Evolutionary conservation across 2,329 filamentous ascomycete species (phyloP).

Genomic region (Stachybotrys echinatus): DNA sequence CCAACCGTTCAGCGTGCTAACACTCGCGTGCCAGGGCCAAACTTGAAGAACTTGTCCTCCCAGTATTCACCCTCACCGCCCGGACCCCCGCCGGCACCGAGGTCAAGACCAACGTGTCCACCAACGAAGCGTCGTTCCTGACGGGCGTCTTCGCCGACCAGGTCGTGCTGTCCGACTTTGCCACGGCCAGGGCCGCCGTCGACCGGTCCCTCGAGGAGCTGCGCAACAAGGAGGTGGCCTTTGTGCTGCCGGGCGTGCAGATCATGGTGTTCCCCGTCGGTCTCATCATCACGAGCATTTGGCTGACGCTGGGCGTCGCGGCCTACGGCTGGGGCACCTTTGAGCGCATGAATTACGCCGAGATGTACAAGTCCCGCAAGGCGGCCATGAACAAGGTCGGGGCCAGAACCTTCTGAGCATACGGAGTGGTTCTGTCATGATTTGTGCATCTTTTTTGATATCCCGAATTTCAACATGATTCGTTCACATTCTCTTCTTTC

Average conservation of each 20-base stretch:
- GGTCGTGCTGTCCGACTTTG: slow-evolving; percentile 45
- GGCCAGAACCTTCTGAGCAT: neutral
- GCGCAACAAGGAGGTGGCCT: slow-evolving; percentile 51
- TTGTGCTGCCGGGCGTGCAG: slow-evolving; percentile 63
- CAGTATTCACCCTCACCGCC: slow-evolving; percentile 62
- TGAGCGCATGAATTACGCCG: slow-evolving; percentile 60
- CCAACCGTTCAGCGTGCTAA: too few species aligned
- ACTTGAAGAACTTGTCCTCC: slow-evolving; percentile 61
- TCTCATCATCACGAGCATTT: slow-evolving; percentile 59
- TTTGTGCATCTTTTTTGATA: neutral
- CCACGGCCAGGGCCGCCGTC: slow-evolving; percentile 44
- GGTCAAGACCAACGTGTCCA: slow-evolving; percentile 60
- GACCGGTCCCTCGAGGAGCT: slow-evolving; percentile 39
- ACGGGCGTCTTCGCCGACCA: slow-evolving; percentile 62
- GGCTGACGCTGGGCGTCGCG: slow-evolving; percentile 51
- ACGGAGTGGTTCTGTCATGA: too few species aligned
- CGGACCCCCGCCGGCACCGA: slow-evolving; percentile 41
- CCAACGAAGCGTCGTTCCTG: slow-evolving; percentile 67
- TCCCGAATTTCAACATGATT: neutral
- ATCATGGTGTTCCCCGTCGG: slow-evolving; percentile 67
- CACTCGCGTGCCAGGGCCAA: too few species aligned
- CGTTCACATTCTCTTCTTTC: neutral
- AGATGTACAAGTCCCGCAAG: slow-evolving; percentile 48
- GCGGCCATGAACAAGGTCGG: slow-evolving; percentile 5
- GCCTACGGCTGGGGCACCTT: slow-evolving; percentile 62